Evolutionary conservation across 106 monocot genomes (phyloP).

Genomic region (Apostasia shenzhenica): DNA sequence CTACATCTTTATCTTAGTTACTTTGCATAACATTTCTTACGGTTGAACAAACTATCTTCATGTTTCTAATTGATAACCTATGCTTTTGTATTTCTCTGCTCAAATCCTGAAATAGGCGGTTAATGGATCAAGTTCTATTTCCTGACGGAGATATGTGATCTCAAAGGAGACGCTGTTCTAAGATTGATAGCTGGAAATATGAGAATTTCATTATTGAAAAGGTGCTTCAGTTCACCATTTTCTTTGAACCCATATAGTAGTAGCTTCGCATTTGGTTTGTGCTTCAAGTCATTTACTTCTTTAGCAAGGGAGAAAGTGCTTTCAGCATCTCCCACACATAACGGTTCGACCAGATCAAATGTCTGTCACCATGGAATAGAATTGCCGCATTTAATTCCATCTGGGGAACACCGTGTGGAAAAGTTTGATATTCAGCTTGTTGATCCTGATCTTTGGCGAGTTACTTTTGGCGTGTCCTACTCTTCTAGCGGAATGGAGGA

Average conservation of each 20-base stretch:
- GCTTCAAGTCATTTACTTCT: neutral
- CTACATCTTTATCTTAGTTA: no score
- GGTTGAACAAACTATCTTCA: no score
- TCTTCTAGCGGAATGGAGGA: neutral
- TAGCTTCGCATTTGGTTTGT: neutral
- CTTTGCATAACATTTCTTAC: no score
- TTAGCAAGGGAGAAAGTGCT: neutral
- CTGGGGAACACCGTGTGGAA: constrained; percentile 9
- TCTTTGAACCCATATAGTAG: neutral
- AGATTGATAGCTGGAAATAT: neutral
- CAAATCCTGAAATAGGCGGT: no score
- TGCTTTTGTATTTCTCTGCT: no score
- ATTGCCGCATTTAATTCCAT: constrained; percentile 3
- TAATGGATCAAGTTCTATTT: no score
- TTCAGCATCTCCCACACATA: neutral
- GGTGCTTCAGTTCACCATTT: neutral
- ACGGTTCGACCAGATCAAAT: neutral
- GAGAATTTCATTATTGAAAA: neutral
- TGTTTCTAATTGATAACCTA: no score
- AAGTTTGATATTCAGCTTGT: constrained; percentile 40
- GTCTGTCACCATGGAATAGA: neutral
- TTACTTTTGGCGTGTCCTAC: constrained; percentile 12
- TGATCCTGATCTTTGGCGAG: constrained; percentile 37
- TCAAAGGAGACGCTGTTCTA: no score
- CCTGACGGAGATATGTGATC: no score